A percentile compares a stretch with the other conserved stretches of the same genome.
Conservation (phyloP, 1,139 yeast species). For the Candida frijolesensis region DNA sequence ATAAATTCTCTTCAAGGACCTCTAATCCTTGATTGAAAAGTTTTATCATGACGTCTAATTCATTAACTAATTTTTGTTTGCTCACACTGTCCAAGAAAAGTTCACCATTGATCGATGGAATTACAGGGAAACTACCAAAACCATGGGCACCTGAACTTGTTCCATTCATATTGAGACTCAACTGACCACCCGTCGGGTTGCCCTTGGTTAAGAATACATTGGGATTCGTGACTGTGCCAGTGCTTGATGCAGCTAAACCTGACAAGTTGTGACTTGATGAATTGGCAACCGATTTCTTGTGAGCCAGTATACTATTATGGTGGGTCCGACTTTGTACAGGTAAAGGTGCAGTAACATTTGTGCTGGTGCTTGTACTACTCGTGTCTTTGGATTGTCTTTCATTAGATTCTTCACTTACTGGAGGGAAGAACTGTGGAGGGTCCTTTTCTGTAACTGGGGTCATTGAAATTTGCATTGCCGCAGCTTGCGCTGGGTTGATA, state of each 20-base stretch:
- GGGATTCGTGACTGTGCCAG: conserved; percentile 15
- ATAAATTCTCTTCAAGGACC: conserved; percentile 36
- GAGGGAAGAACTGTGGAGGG: conserved; percentile 17
- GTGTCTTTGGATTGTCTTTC: conserved; percentile 1
- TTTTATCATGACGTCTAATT: conserved; percentile 42
- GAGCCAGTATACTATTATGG: conserved; percentile 16
- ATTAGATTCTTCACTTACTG: conserved; percentile 16
- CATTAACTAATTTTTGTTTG: conserved; percentile 36
- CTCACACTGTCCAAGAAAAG: conserved; percentile 41
- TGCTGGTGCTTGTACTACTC: not conserved
- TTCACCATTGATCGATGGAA: conserved; percentile 42
- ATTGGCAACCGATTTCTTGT: conserved; percentile 13
- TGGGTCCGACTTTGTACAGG: conserved; percentile 11
- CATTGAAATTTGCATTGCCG: conserved; percentile 62
- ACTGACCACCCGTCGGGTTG: conserved; percentile 13
- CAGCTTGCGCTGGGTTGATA: conserved; percentile 53
- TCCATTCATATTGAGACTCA: not conserved
- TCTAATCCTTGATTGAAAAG: conserved; percentile 45
- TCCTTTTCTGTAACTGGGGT: conserved; percentile 74
- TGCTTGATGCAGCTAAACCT: conserved; percentile 6
- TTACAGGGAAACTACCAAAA: conserved; percentile 30
- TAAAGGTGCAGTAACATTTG: not conserved
- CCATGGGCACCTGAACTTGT: not conserved
- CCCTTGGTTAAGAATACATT: conserved; percentile 20
- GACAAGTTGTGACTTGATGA: conserved; percentile 11